A percentile compares a stretch with the other conserved stretches of the same genome.
Evolutionary conservation across 192 early-diverging fungal genomes (phyloP).

Genomic region (Mortierella antarctica): DNA sequence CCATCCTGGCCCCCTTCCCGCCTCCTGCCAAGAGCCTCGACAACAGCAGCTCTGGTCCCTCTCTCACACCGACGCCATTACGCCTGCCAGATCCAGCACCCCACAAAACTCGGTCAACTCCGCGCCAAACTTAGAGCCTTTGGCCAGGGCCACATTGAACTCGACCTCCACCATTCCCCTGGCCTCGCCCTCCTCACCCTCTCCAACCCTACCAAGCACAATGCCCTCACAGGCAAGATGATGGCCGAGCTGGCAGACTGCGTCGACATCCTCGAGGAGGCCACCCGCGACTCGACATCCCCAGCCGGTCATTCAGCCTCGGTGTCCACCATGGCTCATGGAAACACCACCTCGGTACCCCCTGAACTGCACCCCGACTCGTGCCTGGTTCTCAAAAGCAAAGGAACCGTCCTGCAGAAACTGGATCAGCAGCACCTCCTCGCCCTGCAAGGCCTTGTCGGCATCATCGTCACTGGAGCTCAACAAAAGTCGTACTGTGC

Average conservation of each 20-base stretch:
- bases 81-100: conserved; percentile 40
- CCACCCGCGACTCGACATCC: background rate
- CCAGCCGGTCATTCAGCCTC: background rate
- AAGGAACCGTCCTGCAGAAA: background rate
- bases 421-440: conserved; percentile 2
- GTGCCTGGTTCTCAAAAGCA: conserved; percentile 30
- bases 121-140: conserved; percentile 46
- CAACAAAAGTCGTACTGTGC: conserved; percentile 60
- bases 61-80: background rate
- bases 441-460: conserved; percentile 37
- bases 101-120: conserved; percentile 46
- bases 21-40: no score
- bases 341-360: background rate
- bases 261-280: conserved; percentile 59
- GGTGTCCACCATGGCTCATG: background rate
- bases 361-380: conserved; percentile 30
- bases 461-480: conserved; percentile 55
- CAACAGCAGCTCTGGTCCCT: no score
- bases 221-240: conserved; percentile 70
- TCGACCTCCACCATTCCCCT: conserved; percentile 45
- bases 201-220: conserved; percentile 59
- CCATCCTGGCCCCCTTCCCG: no score
- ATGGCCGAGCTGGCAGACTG: conserved; percentile 68
- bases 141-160: conserved; percentile 55
- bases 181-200: conserved; percentile 59